phyloP scores from a whole-genome alignment of 495 filamentous ascomycete genomes.

The Podospora bellae-mahoneyi region DNA sequence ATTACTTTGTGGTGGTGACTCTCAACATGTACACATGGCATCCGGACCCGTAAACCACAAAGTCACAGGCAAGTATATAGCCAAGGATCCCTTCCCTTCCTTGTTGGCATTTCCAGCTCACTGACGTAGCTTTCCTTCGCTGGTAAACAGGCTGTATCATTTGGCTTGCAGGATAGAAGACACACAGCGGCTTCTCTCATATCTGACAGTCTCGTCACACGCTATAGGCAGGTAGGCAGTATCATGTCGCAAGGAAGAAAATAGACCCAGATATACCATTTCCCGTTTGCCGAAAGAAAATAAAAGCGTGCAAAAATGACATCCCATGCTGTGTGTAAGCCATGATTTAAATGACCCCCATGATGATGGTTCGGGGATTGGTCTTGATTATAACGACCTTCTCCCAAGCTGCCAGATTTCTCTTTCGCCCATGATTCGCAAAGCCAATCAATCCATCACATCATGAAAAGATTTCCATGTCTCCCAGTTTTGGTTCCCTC shows the following conservation, averaged over 20 bases:
- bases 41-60: too few relatives aligned
- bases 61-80: too few relatives aligned
- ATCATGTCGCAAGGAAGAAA: neutral
- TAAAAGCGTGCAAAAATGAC: neutral
- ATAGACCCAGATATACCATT: neutral
- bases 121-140: neutral
- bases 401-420: neutral
- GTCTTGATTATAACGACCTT: neutral
- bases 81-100: neutral
- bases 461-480: conserved; percentile 6
- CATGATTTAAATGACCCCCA: neutral
- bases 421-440: neutral
- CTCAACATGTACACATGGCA: too few relatives aligned
- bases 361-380: neutral
- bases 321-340: neutral
- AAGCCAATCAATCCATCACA: neutral
- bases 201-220: neutral
- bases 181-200: neutral
- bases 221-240: neutral
- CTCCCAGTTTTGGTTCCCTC: conserved; percentile 15
- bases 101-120: neutral
- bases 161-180: neutral
- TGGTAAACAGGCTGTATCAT: neutral
- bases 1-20: too few relatives aligned
- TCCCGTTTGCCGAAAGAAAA: neutral